These are phyloP conservation scores for Xylaria hypoxylon DNA, from an alignment of 2,329 filamentous ascomycete genomes.

Conservation along the genomic window DNA sequence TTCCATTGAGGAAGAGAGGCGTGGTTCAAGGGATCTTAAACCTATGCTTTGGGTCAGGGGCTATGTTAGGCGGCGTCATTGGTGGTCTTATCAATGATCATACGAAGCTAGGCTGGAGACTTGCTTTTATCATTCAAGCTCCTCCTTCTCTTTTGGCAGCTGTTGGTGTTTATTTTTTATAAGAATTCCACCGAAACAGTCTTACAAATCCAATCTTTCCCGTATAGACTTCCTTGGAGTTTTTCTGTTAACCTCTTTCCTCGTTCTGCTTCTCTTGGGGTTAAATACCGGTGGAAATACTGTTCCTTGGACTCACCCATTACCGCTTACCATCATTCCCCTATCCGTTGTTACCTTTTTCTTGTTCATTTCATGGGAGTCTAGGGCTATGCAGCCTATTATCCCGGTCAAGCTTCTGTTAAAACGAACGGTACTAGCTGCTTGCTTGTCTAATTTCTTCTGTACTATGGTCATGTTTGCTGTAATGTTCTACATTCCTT, in stretches of 20 bases:
- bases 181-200: constrained; percentile 24
- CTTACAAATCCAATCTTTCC: constrained; percentile 22
- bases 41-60: constrained; percentile 24
- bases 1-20: constrained; percentile 23
- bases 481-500: constrained; percentile 20
- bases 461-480: constrained; percentile 23
- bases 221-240: constrained; percentile 33
- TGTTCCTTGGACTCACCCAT: constrained; percentile 26
- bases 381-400: constrained; percentile 11
- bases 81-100: constrained; percentile 23
- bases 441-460: constrained; percentile 21
- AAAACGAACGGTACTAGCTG: constrained; percentile 18
- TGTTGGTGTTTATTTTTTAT: constrained; percentile 22
- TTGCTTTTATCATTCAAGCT: constrained; percentile 25
- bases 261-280: constrained; percentile 16
- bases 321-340: constrained; percentile 9
- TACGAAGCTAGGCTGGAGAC: constrained; percentile 18
- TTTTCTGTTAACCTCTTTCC: constrained; percentile 8
- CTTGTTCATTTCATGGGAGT: constrained; percentile 15
- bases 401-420: constrained; percentile 25
- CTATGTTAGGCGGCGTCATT: constrained; percentile 16
- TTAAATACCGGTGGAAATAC: constrained; percentile 21
- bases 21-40: constrained; percentile 24
- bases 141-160: constrained; percentile 23
- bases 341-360: constrained; percentile 15